Evolutionary conservation across 495 filamentous ascomycete species (phyloP), one percentile per base, ranked within the genome.

Genomic region (Xylaria cubensis): DNA sequence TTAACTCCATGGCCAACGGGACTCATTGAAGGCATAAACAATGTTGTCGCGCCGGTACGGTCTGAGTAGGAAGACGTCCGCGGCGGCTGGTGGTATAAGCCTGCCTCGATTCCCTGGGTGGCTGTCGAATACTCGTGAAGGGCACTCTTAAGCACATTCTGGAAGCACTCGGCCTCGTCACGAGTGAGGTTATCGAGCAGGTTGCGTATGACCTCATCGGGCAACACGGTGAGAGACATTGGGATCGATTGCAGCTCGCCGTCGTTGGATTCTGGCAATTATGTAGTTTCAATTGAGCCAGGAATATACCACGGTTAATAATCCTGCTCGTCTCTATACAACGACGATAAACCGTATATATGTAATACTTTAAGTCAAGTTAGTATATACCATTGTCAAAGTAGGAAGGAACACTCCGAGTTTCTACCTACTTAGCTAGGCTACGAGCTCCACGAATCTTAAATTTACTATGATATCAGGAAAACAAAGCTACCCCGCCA

Each of bases 21-120:
- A 65, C 81, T 84, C 29, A 82, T 88, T 3, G 93, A 93, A 4
- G 96, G 96, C 96, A 98, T 99, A 80, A 97, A 96, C 41, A 98
- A 84, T 0, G 93, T 97, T 3, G 92, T 97, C 53, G 89, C 88
- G 48, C 93, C 92, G 84, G 93, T 91, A 26, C 82, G 85, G 4
- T 85, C 64, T 41, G 87, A 82, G 55, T 89, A 88, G 59, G 95
- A 87, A 0, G 90, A 87, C 0, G 92, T 92, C 59, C 95, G 88
- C 67, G 89, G 88, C 0, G 95, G 95, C 77, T 97, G 94, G 69
- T 93, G 91, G 39, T 86, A 84, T 4, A 88, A 59, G 34, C 76
- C 80, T 53, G 83, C 79, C 21, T 73, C 70, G 51, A 76, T 69
- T 24, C 86, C 84, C 71, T 90, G 86, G 1, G 86, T 90, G 4